Conservation (phyloP, 805 yeast genomes). For the Clavispora santaluciae region DNA sequence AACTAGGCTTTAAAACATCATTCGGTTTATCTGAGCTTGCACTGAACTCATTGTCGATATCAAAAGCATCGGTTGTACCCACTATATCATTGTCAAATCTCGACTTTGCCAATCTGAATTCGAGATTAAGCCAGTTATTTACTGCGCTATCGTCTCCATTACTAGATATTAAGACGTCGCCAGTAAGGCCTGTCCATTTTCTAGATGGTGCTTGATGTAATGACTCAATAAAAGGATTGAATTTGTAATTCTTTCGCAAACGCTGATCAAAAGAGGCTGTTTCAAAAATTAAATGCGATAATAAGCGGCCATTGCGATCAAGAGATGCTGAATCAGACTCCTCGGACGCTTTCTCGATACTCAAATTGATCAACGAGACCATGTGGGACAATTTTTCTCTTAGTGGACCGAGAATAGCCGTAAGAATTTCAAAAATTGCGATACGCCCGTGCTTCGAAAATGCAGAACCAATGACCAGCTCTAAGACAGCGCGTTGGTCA, state of each 20-base stretch:
- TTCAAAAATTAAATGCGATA: slow-evolving; percentile 58
- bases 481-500: slow-evolving; percentile 37
- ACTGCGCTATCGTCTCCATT: slow-evolving; percentile 29
- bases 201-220: slow-evolving; percentile 18
- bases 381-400: slow-evolving; percentile 36
- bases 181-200: slow-evolving; percentile 47
- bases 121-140: slow-evolving; percentile 49
- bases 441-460: slow-evolving; percentile 25
- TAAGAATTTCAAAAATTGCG: slow-evolving; percentile 37
- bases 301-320: slow-evolving; percentile 41
- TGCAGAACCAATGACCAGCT: slow-evolving; percentile 31
- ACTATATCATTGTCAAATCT: slow-evolving; percentile 49
- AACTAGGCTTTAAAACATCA: slow-evolving; percentile 45
- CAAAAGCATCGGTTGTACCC: slow-evolving; percentile 44
- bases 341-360: slow-evolving; percentile 14
- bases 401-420: slow-evolving; percentile 44
- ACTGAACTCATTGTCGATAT: slow-evolving; percentile 51
- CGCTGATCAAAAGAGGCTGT: slow-evolving; percentile 53
- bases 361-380: slow-evolving; percentile 20
- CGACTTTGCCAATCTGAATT: slow-evolving; percentile 45
- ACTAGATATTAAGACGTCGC: slow-evolving; percentile 33
- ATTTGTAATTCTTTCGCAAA: slow-evolving; percentile 41
- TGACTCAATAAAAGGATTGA: slow-evolving; percentile 34
- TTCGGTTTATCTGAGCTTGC: slow-evolving; percentile 10
- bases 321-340: slow-evolving; percentile 12